These are phyloP conservation scores for Linum lewisii DNA, from an alignment of 345 rosid species.

Conservation along the genomic window DNA sequence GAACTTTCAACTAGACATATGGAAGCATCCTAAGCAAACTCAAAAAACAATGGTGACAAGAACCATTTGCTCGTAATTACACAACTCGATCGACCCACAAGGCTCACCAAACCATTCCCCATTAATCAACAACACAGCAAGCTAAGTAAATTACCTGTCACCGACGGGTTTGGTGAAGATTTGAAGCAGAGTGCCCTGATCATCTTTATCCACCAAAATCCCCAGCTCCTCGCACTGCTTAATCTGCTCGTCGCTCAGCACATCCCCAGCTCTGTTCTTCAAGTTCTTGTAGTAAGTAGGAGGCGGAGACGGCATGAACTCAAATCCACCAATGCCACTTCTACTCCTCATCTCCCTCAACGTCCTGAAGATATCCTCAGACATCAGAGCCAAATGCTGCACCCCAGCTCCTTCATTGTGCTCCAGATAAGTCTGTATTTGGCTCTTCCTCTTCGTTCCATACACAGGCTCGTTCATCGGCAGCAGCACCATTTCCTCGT, in stretches of 20 bases:
- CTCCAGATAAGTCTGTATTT: conserved; percentile 83
- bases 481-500: conserved; percentile 64
- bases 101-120: no score
- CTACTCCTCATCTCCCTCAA: conserved; percentile 79
- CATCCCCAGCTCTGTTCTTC: conserved; percentile 66
- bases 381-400: conserved; percentile 73
- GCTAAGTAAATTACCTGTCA: conserved; percentile 38
- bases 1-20: no score
- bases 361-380: conserved; percentile 67
- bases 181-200: conserved; percentile 91
- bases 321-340: conserved; percentile 74
- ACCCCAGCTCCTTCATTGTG: conserved; percentile 89
- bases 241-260: conserved; percentile 67
- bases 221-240: conserved; percentile 83
- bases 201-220: conserved; percentile 87
- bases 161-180: conserved; percentile 95
- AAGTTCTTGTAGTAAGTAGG: conserved; percentile 69
- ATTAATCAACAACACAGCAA: no score
- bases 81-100: no score
- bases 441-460: conserved; percentile 91
- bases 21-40: no score
- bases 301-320: conserved; percentile 93
- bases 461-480: conserved; percentile 88
- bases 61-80: no score
- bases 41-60: no score